Evolutionary conservation across 768 basidiomycete species (phyloP), one percentile per base, ranked within the genome.

Genomic region (Tubosaeta brunneosetosa): DNA sequence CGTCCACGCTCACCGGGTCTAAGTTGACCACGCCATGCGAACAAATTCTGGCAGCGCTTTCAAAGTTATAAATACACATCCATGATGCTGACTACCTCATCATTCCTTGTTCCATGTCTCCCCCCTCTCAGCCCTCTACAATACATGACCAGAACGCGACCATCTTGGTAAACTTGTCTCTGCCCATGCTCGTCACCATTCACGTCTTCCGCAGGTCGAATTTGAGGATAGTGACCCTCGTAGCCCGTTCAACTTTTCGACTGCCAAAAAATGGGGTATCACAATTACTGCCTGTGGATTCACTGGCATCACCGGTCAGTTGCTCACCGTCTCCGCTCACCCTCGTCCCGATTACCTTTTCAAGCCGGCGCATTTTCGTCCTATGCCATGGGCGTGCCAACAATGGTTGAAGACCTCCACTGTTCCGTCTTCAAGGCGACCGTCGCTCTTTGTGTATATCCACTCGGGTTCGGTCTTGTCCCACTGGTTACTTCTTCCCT

Each of bases 401-500:
- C 81, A 0, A 86, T 88, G 85, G 77, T 68, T 14, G 41, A 51
- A 14, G 73, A 74, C 50, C 66, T 78, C 32, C 65, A 73, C 41
- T 79, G 77, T 52, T 74, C 77, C 9, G 51, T 62, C 8, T 73
- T 79, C 29, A 68, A 74, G 47, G 78, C 77, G 1, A 76, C 75
- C 1, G 63, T 80, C 31, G 81, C 79, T 33, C 64, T 82, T 25
- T 74, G 75, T 50, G 68, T 81, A 27, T 88, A 75, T 64, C 70
- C 79, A 0, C 61, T 88, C 7, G 85, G 84, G 2, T 87, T 87
- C 55, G 82, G 74, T 14, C 34, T 86, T 19, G 68, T 82, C 14
- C 85, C 86, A 0, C 79, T 88, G 4, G 67, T 88, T 16, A 79
- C 85, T 0, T 82, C 86, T 16, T 78, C 85, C 0, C 78, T 87